These are phyloP conservation scores for Raphidocelis subcapitata DNA, from an alignment of 139 green algal genomes.

Conservation along the genomic window DNA sequence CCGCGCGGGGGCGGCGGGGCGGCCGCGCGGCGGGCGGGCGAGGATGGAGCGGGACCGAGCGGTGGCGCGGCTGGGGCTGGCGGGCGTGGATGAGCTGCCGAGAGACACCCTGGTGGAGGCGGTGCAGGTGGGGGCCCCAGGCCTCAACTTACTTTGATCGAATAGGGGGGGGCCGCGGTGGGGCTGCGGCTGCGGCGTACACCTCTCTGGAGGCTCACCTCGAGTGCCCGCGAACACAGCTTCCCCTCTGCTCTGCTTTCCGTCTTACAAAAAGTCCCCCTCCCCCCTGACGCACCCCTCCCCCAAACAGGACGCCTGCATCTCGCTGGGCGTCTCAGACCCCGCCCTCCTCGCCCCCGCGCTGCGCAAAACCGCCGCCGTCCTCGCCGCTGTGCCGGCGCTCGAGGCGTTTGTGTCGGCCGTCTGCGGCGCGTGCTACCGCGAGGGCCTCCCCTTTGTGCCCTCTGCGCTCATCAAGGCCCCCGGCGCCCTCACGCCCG, in stretches of 20 bases:
- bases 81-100: slow-evolving; percentile 50
- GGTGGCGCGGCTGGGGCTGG: slow-evolving; percentile 62
- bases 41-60: slow-evolving; percentile 60
- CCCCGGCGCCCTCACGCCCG: slow-evolving; percentile 8
- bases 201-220: too few relatives aligned
- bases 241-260: background rate
- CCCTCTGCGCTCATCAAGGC: slow-evolving; percentile 31
- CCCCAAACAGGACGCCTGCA: slow-evolving; percentile 61
- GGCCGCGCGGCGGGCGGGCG: slow-evolving; percentile 14
- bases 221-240: too few relatives aligned
- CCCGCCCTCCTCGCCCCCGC: slow-evolving; percentile 45
- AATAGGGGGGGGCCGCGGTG: background rate
- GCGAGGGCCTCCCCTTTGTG: slow-evolving; percentile 40
- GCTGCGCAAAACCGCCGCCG: slow-evolving; percentile 13
- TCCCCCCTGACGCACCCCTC: too few relatives aligned
- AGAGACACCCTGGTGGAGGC: slow-evolving; percentile 62
- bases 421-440: background rate
- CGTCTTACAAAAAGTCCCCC: background rate
- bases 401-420: slow-evolving; percentile 27
- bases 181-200: too few relatives aligned
- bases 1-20: too few relatives aligned
- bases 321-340: slow-evolving; percentile 67
- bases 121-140: slow-evolving; percentile 64
- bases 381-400: slow-evolving; percentile 31
- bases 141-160: background rate